Evolutionary conservation across 2,329 filamentous ascomycete genomes (phyloP).

Genomic region (Orbilia quercus): DNA sequence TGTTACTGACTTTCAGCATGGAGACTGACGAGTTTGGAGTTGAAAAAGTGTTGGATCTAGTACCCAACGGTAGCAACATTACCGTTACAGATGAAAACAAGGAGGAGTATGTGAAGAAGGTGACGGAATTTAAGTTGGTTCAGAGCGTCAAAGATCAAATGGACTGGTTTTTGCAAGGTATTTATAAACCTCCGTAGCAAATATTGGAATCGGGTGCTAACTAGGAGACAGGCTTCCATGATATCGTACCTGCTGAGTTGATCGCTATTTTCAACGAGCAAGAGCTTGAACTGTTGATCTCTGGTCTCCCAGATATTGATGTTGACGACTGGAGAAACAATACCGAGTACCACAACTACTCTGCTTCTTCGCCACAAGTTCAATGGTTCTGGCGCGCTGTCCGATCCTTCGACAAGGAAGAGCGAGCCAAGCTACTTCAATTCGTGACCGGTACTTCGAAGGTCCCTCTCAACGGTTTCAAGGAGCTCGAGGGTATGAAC

Average conservation of each 20-base stretch:
- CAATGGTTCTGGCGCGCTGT: conserved; percentile 99
- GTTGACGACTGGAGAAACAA: conserved; percentile 99
- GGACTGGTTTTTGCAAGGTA: conserved; percentile 87
- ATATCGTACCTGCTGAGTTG: conserved; percentile 93
- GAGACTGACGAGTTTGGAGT: conserved; percentile 95
- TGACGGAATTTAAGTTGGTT: conserved; percentile 92
- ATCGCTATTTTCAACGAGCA: conserved; percentile 99
- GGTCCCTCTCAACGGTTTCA: conserved; percentile 97
- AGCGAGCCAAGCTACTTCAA: conserved; percentile 94
- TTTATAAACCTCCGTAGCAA: conserved; percentile 58
- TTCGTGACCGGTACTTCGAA: conserved; percentile 99
- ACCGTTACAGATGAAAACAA: conserved; percentile 98
- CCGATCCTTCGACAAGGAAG: conserved; percentile 97
- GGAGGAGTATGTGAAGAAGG: conserved; percentile 92
- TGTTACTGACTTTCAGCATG: conserved; percentile 94
- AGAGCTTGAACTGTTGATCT: conserved; percentile 94
- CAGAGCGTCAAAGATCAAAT: conserved; percentile 94
- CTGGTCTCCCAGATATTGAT: conserved; percentile 95
- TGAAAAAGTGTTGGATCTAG: conserved; percentile 84
- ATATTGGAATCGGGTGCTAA: conserved; percentile 60
- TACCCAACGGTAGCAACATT: conserved; percentile 88
- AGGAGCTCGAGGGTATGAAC: conserved; percentile 99
- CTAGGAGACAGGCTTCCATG: conserved; percentile 79
- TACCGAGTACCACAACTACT: conserved; percentile 96
- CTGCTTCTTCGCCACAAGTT: conserved; percentile 90